Conservation (phyloP, 225 moss, liverwort and hornwort genomes). For the Sphagnum contortum region DNA sequence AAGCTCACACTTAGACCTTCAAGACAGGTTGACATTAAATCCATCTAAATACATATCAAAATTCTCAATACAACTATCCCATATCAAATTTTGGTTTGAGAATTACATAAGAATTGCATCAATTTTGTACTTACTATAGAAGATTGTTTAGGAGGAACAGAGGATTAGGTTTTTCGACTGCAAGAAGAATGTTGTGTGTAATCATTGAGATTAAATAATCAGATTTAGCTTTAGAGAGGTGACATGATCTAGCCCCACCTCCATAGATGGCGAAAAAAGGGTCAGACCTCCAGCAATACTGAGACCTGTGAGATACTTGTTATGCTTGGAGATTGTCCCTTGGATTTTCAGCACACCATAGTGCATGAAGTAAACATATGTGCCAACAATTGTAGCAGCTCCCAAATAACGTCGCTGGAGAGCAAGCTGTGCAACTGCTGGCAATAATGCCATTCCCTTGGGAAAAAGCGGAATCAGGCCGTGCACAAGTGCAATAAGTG, state of each 20-base stretch:
- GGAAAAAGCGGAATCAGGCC: constrained; percentile 81
- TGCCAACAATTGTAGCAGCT: constrained; percentile 41
- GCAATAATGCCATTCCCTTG: constrained; percentile 64
- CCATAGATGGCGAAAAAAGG: constrained; percentile 35
- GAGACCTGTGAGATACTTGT: constrained; percentile 73
- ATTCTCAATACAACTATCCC: too few relatives aligned
- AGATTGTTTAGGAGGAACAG: not conserved
- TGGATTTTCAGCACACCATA: constrained; percentile 77
- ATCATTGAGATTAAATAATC: not conserved
- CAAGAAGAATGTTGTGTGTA: too few relatives aligned
- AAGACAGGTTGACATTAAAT: too few relatives aligned
- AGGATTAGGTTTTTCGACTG: not conserved
- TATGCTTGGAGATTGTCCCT: constrained; percentile 74
- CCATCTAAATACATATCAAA: too few relatives aligned
- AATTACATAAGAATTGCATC: too few relatives aligned
- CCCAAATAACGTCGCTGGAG: constrained; percentile 47
- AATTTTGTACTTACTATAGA: too few relatives aligned
- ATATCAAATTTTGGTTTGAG: too few relatives aligned
- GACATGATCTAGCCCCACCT: constrained; percentile 17
- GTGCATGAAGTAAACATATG: constrained; percentile 83
- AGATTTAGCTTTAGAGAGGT: not conserved
- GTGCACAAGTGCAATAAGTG: constrained; percentile 71
- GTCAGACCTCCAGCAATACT: constrained; percentile 86
- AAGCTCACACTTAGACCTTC: too few relatives aligned
- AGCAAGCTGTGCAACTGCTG: constrained; percentile 60